Evolutionary conservation across 306 rosid species (phyloP), one percentile per base, ranked within the genome.

Genomic region (Cucurbita moschata): DNA sequence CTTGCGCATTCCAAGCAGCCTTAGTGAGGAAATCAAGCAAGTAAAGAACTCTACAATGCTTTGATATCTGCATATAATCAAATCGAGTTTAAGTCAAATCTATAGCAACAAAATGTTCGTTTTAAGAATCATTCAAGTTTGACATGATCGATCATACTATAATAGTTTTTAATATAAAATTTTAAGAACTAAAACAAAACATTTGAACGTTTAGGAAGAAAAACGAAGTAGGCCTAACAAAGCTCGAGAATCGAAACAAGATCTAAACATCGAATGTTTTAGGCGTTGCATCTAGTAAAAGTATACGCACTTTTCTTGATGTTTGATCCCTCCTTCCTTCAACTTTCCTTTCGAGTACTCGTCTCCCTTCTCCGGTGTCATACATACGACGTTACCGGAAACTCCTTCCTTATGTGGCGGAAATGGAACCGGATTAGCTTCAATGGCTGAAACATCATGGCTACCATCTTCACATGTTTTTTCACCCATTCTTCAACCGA

Each of bases 301-400:
- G 1, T 74, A 50, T 42, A 66, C 85, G 40, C 56, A 86, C 96
- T 82, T 80, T 30, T 80, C 75, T 14, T 85, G 92, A 78, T 86
- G 77, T 51, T 78, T 68, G 66, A 50, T 26, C 35, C 37, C 16
- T 15, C 62, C 81, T 57, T 77, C 82, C 30, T 66, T 81, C 30
- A 51, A 42, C 61, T 79, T 83, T 73, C 54, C 15, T 40, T 69
- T 66, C 13, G 74, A 81, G 40, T 77, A 77, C 30, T 81, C 88
- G 44, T 56, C 66, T 3, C 71, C 83, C 79, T 90, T 90, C 77
- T 82, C 81, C 4, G 92, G 88, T 14, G 95, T 90, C 73, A 76
- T 84, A 63, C 86, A 83, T 10, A 60, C 83, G 44, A 82, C 67
- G 7, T 10, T 42, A 42, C 60, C 72, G 49, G 19, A 10, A 26